These are phyloP conservation scores for Melastoma candidum DNA, from an alignment of 441 rosid genomes.

Conservation along the genomic window DNA sequence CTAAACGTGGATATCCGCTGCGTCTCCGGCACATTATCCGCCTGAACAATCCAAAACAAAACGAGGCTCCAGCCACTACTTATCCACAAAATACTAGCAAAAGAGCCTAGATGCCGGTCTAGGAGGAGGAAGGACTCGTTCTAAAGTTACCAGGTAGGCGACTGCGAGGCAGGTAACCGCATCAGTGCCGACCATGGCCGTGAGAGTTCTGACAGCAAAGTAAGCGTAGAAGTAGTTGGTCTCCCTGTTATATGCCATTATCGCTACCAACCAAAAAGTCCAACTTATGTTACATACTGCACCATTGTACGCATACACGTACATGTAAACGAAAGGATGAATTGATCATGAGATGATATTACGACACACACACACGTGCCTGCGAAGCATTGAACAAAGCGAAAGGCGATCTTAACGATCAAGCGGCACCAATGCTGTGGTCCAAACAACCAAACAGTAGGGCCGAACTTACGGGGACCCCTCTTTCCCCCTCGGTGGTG, in stretches of 20 bases:
- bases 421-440: no score
- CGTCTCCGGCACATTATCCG: slow-evolving; percentile 38
- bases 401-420: no score
- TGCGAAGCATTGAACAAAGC: no score
- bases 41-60: slow-evolving; percentile 28
- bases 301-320: no score
- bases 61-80: slow-evolving; percentile 1
- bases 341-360: no score
- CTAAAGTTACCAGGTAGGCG: slow-evolving; percentile 64
- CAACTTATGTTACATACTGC: not conserved
- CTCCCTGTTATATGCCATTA: slow-evolving; percentile 62
- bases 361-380: no score
- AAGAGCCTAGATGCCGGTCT: not conserved
- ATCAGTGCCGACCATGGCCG: slow-evolving; percentile 53
- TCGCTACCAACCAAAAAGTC: slow-evolving; percentile 29
- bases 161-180: slow-evolving; percentile 63
- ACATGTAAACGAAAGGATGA: not conserved
- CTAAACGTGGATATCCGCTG: slow-evolving; percentile 61
- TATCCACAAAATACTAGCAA: not conserved
- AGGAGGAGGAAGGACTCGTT: not conserved
- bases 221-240: slow-evolving; percentile 56
- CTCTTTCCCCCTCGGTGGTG: no score
- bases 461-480: no score
- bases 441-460: no score
- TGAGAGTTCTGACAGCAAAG: slow-evolving; percentile 44